Evolutionary conservation across 208 protist species (phyloP), one percentile per base, ranked within the genome.

Genomic region (Perkinsela sp.): DNA sequence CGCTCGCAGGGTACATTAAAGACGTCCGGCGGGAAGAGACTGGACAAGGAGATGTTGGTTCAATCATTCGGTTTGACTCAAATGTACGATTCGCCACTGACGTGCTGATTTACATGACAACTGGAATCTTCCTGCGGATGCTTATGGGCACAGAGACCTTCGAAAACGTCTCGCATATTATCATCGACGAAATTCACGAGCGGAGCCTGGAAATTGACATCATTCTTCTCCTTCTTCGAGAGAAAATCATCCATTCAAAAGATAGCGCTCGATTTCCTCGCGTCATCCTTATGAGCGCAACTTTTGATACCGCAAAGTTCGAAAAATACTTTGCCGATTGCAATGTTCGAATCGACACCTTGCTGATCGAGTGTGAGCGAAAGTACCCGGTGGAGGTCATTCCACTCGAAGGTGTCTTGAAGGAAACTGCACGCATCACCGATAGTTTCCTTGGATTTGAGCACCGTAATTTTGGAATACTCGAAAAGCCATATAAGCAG

Each of bases 101-200:
- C 68, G 82, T 88, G 68, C 82, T 95, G 32, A 81, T 83, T 0
- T 96, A 93, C 76, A 92, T 84, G 80, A 96, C 92, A 28, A 95
- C 85, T 32, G 92, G 91, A 80, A 90, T 95, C 68, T 74, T 95
- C 1, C 75, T 94, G 57, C 82, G 88, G 30, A 84, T 85, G 29
- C 73, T 94, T 68, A 85, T 93, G 72, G 78, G 80, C 1, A 83
- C 93, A 73, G 85, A 86, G 67, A 86, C 83, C 67, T 75, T 96
- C 29, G 78, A 78, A 29, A 72, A 75, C 57, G 85, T 94, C 6
- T 91, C 82, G 67, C 89, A 94, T 75, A 80, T 95, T 29, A 80
- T 95, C 29, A 87, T 96, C 57, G 92, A 96, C 75, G 92, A 96
- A 69, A 92, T 94, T 57, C 92, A 96, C 76, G 92, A 96, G 79